phyloP scores from a whole-genome alignment of 164 flowering plant species.

The Aristolochia fimbriata region DNA sequence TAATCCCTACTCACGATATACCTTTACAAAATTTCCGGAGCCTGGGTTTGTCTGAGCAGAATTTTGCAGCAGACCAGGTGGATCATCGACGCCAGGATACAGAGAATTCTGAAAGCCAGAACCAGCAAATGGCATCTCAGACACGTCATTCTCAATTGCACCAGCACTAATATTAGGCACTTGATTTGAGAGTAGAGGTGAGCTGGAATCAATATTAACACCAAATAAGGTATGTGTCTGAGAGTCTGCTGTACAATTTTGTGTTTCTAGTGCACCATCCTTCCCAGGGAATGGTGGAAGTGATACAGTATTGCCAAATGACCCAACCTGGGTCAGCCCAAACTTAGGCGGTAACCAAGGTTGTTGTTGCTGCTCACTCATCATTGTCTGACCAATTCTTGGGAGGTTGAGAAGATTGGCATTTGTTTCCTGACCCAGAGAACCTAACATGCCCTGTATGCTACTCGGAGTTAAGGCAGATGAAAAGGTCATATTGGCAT shows the following conservation, averaged over 20 bases:
- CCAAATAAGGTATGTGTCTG: conserved; percentile 54
- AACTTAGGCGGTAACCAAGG: conserved; percentile 40
- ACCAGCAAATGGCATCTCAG: conserved; percentile 38
- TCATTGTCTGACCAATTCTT: conserved; percentile 30
- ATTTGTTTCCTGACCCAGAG: conserved; percentile 15
- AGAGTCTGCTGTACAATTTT: conserved; percentile 35
- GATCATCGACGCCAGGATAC: conserved; percentile 49
- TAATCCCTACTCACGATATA: conserved; percentile 9
- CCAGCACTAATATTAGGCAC: conserved; percentile 38
- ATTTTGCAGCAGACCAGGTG: conserved; percentile 49
- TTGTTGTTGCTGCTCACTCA: conserved; percentile 37
- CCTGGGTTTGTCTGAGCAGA: conserved; percentile 46
- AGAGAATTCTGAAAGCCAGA: conserved; percentile 53
- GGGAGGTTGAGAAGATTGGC: conserved; percentile 18
- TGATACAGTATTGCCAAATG: conserved; percentile 5
- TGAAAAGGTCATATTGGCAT: conserved; percentile 31
- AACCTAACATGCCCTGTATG: conserved; percentile 38
- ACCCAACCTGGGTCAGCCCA: conserved; percentile 24
- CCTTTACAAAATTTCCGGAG: conserved; percentile 59
- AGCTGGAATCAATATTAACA: conserved; percentile 42
- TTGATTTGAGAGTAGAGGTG: conserved; percentile 43
- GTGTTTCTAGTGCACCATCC: conserved; percentile 29
- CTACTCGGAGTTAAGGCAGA: conserved; percentile 27
- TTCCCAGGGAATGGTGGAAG: conserved; percentile 14
- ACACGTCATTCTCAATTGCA: conserved; percentile 35